These are phyloP conservation scores for Fusarium illudens DNA, from an alignment of 2,329 filamentous ascomycete genomes.

Conservation along the genomic window DNA sequence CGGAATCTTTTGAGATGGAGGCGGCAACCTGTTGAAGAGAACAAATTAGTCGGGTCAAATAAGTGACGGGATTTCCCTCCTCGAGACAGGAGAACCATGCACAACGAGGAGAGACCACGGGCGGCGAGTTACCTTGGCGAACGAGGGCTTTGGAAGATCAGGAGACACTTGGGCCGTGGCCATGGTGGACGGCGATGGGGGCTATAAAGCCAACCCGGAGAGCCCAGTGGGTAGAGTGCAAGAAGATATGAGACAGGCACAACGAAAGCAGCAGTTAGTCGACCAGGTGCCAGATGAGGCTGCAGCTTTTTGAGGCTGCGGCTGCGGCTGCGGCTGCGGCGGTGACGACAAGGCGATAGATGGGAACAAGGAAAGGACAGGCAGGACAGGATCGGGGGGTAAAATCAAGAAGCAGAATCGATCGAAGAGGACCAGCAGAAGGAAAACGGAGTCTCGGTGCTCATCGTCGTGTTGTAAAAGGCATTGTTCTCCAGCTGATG, in stretches of 20 bases:
- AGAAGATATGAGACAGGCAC: constrained; percentile 29
- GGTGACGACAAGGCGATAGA: constrained; percentile 36
- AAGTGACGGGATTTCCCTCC: constrained; percentile 5
- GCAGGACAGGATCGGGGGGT: constrained; percentile 37
- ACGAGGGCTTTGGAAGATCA: constrained; percentile 69
- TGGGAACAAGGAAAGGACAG: constrained; percentile 41
- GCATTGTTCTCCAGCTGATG: constrained; percentile 46
- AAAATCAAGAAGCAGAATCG: constrained; percentile 64
- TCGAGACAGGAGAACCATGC: constrained; percentile 13
- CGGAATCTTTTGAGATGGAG: constrained; percentile 47
- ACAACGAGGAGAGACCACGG: constrained; percentile 5
- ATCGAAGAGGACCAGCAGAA: constrained; percentile 61
- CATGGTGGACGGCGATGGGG: constrained; percentile 49
- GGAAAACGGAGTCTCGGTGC: constrained; percentile 59
- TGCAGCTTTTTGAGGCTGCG: constrained; percentile 26
- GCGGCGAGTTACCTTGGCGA: constrained; percentile 71
- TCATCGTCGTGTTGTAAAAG: constrained; percentile 61
- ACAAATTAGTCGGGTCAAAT: constrained; percentile 31
- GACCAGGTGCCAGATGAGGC: constrained; percentile 31
- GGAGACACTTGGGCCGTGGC: constrained; percentile 57
- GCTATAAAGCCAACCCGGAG: constrained; percentile 35
- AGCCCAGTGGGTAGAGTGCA: constrained; percentile 28
- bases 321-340: constrained; percentile 32
- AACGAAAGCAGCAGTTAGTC: constrained; percentile 25
- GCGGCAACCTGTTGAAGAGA: constrained; percentile 56